Base-by-base conservation (phyloP, 2,329 filamentous ascomycete genomes). In the Colletotrichum melonis region DNA sequence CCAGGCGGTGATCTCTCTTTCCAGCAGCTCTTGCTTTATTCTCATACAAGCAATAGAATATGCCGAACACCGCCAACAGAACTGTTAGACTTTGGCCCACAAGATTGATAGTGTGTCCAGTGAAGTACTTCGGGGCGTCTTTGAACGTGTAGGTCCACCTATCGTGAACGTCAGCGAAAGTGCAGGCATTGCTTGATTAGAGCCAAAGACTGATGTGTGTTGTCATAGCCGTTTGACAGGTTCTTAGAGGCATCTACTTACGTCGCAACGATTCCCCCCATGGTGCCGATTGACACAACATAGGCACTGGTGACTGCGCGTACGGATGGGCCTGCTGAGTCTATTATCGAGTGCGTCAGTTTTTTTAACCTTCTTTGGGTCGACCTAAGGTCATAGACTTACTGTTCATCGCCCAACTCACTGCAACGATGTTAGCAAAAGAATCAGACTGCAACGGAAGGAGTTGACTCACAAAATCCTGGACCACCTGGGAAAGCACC, bases 351-450 rank as follows among this genome's bases (percentile, higher is more conserved):
- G 75, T 91, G 82, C 84, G 14, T 24, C 1, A 68, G 67, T 0
- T 72, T 73, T 6, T 79, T 75, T 22, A 76, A 75, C 5, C 1
- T 22, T 49, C 8, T n/a, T 8, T 11, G 7, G 7, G 8, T n/a
- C 42, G 42, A 49, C 8, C 19, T 19, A n/a, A 26, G 1, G 3
- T 14, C 5, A 49, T 24, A 19, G 12, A 22, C 76, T 75, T 78
- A 82, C 85, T 91, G 78, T 91, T 91, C 69, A 90, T 83, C 0
- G 85, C 88, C 89, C 89, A 91, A 6, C 86, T 86, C 56, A 91
- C 42, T 49, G 16, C 19, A 22, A 49, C 8, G 3, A n/a, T 22
- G 11, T 49, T 49, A 49, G 42, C 42, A 49, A n/a, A n/a, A 49
- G 42, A 11, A 49, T 22, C 7, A n/a, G 16, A 49, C 7, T 11